phyloP scores from a whole-genome alignment of 331 rosid species.

The Phaseolus coccineus region DNA sequence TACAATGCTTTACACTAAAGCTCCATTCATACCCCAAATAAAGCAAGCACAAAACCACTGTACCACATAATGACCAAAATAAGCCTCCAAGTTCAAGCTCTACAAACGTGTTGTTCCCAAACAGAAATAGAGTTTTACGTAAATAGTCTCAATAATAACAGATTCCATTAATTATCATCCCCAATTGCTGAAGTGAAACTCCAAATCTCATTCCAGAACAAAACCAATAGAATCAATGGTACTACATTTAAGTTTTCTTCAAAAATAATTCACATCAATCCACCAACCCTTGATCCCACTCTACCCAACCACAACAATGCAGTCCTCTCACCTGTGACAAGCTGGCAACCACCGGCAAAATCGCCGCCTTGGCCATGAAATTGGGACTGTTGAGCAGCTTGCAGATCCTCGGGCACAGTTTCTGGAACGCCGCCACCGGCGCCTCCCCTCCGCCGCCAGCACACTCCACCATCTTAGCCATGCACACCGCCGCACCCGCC shows the following conservation, averaged over 20 bases:
- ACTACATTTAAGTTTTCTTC: background rate
- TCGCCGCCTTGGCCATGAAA: constrained; percentile 80
- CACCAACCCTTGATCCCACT: background rate
- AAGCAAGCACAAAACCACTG: background rate
- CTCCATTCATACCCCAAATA: background rate
- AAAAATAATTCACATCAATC: background rate
- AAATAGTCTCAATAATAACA: too few species aligned
- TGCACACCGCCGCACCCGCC: constrained; percentile 86
- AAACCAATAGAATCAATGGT: background rate
- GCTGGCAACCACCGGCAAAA: constrained; percentile 79
- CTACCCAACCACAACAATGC: background rate
- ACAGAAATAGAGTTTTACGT: too few species aligned
- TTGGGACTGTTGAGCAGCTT: constrained; percentile 82
- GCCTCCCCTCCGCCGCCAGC: constrained; percentile 50
- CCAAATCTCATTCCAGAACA: background rate
- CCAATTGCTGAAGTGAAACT: background rate
- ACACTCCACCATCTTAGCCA: constrained; percentile 91
- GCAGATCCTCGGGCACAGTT: constrained; percentile 94
- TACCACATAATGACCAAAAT: background rate
- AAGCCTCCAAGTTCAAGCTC: background rate
- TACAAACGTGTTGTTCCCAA: background rate
- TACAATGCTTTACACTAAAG: background rate
- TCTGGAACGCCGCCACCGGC: constrained; percentile 76
- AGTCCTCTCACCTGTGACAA: constrained; percentile 73
- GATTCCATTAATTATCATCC: background rate